Conservation (phyloP, 1,139 yeast genomes). For the Diutina rugosa region DNA sequence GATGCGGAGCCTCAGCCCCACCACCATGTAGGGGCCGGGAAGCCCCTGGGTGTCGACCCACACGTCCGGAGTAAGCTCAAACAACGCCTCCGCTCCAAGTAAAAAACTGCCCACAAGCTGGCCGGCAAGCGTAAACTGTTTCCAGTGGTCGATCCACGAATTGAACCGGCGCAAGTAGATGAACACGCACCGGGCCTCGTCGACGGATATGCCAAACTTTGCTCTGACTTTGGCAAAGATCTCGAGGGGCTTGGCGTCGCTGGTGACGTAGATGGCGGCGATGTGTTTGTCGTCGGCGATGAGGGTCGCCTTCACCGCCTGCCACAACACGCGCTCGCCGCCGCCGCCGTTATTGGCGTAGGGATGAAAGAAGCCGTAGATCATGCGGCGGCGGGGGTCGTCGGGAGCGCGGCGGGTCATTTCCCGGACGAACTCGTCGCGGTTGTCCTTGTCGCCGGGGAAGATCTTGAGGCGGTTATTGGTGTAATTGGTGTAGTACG, state of each 20-base stretch:
- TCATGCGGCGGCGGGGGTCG: constrained; percentile 26
- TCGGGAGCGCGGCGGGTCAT: constrained; percentile 23
- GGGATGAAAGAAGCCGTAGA: constrained; percentile 91
- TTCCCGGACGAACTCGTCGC: constrained; percentile 13
- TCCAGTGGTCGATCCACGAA: constrained; percentile 68
- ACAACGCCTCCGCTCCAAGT: constrained; percentile 60
- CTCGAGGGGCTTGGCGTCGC: constrained; percentile 34
- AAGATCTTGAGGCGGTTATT: constrained; percentile 25
- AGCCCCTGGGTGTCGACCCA: constrained; percentile 93
- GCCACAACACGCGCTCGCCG: constrained; percentile 95
- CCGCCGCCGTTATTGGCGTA: constrained; percentile 97
- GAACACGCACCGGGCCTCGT: constrained; percentile 49
- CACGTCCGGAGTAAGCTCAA: constrained; percentile 68
- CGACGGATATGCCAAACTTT: constrained; percentile 51
- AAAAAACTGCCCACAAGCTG: constrained; percentile 74
- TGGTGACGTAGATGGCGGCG: constrained; percentile 69
- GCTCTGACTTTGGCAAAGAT: constrained; percentile 46
- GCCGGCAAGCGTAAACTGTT: constrained; percentile 66
- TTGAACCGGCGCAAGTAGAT: constrained; percentile 50
- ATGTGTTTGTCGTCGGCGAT: constrained; percentile 34
- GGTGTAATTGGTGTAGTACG: constrained; percentile 17
- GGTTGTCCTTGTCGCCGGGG: constrained; percentile 18
- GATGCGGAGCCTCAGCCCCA: constrained; percentile 38
- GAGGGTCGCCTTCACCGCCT: constrained; percentile 70
- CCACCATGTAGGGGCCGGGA: constrained; percentile 57